These are phyloP conservation scores for Rubia balearica DNA, from an alignment of 305 asterid species.

Conservation along the genomic window DNA sequence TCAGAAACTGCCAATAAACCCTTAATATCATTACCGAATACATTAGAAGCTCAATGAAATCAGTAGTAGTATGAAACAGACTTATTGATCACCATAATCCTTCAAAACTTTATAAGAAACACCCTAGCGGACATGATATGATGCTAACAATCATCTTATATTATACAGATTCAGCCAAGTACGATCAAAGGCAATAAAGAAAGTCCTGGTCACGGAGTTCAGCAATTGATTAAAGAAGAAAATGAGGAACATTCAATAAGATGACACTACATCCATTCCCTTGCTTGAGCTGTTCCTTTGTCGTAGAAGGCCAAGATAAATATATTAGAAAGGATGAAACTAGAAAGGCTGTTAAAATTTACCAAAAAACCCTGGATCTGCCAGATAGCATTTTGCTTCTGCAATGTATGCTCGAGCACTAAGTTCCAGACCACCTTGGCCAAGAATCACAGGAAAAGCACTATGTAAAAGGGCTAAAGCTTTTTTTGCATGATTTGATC, in stretches of 20 bases:
- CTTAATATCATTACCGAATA: slow-evolving; percentile 9
- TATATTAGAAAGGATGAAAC: no score
- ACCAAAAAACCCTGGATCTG: slow-evolving; percentile 78
- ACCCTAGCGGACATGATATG: background rate
- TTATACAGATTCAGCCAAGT: background rate
- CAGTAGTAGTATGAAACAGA: slow-evolving; percentile 6
- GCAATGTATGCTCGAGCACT: slow-evolving; percentile 71
- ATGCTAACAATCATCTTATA: background rate
- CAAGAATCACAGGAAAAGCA: slow-evolving; percentile 78
- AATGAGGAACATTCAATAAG: background rate
- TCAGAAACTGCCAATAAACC: slow-evolving; percentile 49
- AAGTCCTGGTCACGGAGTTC: background rate
- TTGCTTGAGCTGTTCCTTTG: background rate
- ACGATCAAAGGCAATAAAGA: background rate
- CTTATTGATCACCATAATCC: background rate
- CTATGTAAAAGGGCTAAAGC: slow-evolving; percentile 75
- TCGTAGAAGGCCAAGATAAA: background rate
- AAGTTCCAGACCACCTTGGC: slow-evolving; percentile 95
- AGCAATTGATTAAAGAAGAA: background rate
- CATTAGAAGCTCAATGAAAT: background rate
- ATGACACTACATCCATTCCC: background rate
- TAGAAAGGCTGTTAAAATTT: background rate
- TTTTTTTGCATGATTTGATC: slow-evolving; percentile 72
- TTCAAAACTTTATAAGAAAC: background rate
- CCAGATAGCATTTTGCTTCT: slow-evolving; percentile 85